These are phyloP conservation scores for Penicillium roqueforti DNA, from an alignment of 495 filamentous ascomycete species.

Conservation along the genomic window DNA sequence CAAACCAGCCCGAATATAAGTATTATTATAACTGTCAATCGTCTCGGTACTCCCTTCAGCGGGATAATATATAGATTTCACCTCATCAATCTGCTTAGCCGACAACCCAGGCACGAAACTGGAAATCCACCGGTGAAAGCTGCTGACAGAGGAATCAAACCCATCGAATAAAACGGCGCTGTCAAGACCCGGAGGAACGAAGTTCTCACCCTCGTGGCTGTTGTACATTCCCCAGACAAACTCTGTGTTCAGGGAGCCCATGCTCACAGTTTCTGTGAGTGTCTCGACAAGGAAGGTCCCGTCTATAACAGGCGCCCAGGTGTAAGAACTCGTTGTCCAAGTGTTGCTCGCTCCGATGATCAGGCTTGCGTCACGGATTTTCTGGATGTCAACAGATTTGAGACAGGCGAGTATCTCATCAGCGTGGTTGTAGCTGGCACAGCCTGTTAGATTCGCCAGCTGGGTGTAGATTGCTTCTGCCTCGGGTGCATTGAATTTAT, in stretches of 20 bases:
- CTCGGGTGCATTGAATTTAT: slow-evolving; percentile 45
- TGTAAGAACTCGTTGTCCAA: slow-evolving; percentile 51
- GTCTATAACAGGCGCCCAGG: slow-evolving; percentile 59
- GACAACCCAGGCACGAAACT: slow-evolving; percentile 51
- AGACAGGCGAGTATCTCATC: slow-evolving; percentile 44
- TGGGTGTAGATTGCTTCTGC: slow-evolving; percentile 48
- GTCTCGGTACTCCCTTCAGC: slow-evolving; percentile 39
- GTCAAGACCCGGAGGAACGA: slow-evolving; percentile 48
- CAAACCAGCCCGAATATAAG: slow-evolving; percentile 47
- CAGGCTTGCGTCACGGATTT: slow-evolving; percentile 44
- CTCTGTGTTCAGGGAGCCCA: slow-evolving; percentile 42
- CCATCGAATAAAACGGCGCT: slow-evolving; percentile 25
- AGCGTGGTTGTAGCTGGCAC: slow-evolving; percentile 21
- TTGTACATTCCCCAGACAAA: slow-evolving; percentile 54
- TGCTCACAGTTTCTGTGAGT: slow-evolving; percentile 40
- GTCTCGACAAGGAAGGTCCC: slow-evolving; percentile 46
- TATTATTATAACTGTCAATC: slow-evolving; percentile 41
- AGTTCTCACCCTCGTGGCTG: slow-evolving; percentile 56
- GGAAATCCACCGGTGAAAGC: slow-evolving; percentile 47
- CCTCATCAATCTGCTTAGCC: slow-evolving; percentile 26
- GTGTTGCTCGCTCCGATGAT: slow-evolving; percentile 42
- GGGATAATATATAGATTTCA: slow-evolving; percentile 46
- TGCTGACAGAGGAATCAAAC: slow-evolving; percentile 43
- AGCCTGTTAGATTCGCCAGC: slow-evolving; percentile 44
- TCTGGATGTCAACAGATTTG: slow-evolving; percentile 47